Conservation (phyloP, 139 green algal genomes). For the Chlamydomonas urium region DNA sequence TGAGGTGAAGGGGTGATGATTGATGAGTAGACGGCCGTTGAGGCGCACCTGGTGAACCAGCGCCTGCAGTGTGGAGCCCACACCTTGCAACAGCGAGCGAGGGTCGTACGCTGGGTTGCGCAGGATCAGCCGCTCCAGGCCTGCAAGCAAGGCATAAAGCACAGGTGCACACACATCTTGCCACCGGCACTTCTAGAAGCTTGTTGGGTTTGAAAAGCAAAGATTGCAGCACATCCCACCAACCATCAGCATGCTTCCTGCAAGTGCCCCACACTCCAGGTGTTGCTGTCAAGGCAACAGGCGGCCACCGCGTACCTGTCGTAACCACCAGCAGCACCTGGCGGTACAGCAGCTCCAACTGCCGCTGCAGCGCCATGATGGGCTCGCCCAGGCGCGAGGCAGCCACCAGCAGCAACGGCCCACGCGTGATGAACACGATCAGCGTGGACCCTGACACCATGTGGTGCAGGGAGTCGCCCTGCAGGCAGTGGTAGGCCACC, state of each 20-base stretch:
- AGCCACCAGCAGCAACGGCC: constrained; percentile 63
- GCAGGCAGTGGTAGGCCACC: too few species aligned
- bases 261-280: too few species aligned
- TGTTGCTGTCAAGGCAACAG: too few species aligned
- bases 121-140: constrained; percentile 58
- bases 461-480: constrained; percentile 41
- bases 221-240: too few species aligned
- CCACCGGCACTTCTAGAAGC: too few species aligned
- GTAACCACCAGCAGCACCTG: constrained; percentile 50
- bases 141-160: too few species aligned
- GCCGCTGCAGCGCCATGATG: constrained; percentile 35
- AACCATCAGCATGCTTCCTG: too few species aligned
- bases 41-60: constrained; percentile 14
- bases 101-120: constrained; percentile 67
- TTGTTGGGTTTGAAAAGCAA: too few species aligned
- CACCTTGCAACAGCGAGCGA: constrained; percentile 51
- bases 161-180: too few species aligned
- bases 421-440: constrained; percentile 60
- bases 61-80: constrained; percentile 18
- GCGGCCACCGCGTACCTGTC: too few species aligned
- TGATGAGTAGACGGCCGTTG: too few species aligned
- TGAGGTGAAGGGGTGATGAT: too few species aligned
- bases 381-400: constrained; percentile 21
- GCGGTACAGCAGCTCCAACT: constrained; percentile 60
- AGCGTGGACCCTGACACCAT: constrained; percentile 49